Conservation (phyloP, 2,329 filamentous ascomycete genomes). For the Rhynchosporium agropyri region DNA sequence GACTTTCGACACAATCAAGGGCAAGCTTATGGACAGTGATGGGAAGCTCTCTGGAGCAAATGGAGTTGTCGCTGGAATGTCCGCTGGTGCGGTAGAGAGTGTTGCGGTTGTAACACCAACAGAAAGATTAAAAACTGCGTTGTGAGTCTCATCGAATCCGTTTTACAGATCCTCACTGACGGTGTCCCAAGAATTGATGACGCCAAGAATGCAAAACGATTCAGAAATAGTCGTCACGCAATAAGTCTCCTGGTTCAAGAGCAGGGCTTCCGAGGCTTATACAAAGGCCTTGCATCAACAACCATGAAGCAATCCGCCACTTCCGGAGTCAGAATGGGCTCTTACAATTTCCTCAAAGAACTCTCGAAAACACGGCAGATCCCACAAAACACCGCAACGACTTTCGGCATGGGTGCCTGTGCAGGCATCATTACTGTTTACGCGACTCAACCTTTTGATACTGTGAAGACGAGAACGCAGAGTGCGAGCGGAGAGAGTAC, state of each 20-base stretch:
- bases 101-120: neutral
- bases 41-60: neutral
- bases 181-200: neutral
- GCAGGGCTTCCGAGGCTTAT: neutral
- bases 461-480: neutral
- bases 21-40: neutral
- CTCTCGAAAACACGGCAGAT: neutral
- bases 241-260: neutral
- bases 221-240: neutral
- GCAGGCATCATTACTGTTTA: neutral
- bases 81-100: conserved; percentile 1
- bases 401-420: neutral
- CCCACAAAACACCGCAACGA: neutral
- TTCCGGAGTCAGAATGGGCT: neutral
- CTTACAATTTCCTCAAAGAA: neutral
- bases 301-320: conserved; percentile 1
- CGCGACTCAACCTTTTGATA: neutral
- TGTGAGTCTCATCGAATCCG: neutral
- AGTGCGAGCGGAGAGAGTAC: neutral
- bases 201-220: neutral
- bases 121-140: neutral
- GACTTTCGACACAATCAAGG: conserved; percentile 2
- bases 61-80: neutral
- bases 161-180: neutral
- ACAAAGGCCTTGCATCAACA: neutral